Evolutionary conservation across 2,329 filamentous ascomycete species (phyloP).

Genomic region (Nemania sp.): DNA sequence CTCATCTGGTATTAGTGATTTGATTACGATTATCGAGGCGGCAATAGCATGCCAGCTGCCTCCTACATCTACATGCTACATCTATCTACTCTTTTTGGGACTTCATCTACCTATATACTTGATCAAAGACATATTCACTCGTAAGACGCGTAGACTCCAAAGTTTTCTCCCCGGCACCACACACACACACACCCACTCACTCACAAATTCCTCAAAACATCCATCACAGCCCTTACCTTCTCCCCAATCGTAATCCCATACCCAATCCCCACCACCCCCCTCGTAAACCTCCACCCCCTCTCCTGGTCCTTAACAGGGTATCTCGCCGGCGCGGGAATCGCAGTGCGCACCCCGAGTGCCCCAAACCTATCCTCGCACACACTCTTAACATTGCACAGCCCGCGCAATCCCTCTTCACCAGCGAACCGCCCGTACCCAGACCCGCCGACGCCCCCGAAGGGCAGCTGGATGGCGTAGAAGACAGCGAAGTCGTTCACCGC

Average conservation of each 20-base stretch:
- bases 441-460: conserved; percentile 91
- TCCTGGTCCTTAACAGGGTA: conserved; percentile 80
- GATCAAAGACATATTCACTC: neutral
- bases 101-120: neutral
- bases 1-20: conserved; percentile 7
- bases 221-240: conserved; percentile 57
- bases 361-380: conserved; percentile 81
- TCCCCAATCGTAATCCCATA: conserved; percentile 61
- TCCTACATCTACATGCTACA: neutral
- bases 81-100: no score
- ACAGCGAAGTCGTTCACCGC: conserved; percentile 95
- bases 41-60: neutral
- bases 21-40: conserved; percentile 6
- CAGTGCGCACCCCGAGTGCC: conserved; percentile 74
- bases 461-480: conserved; percentile 93
- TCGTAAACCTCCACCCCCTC: conserved; percentile 73
- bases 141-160: neutral
- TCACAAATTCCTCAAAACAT: conserved; percentile 57
- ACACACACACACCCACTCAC: neutral
- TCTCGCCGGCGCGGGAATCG: conserved; percentile 82
- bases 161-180: neutral
- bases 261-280: conserved; percentile 70
- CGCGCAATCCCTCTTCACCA: conserved; percentile 86
- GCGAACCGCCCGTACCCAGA: conserved; percentile 95
- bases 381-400: conserved; percentile 88